Percentiles rank a stretch among this genome's conserved stretches.
Conservation (phyloP, 768 basidiomycete species). For the Infundibulicybe gibba region DNA sequence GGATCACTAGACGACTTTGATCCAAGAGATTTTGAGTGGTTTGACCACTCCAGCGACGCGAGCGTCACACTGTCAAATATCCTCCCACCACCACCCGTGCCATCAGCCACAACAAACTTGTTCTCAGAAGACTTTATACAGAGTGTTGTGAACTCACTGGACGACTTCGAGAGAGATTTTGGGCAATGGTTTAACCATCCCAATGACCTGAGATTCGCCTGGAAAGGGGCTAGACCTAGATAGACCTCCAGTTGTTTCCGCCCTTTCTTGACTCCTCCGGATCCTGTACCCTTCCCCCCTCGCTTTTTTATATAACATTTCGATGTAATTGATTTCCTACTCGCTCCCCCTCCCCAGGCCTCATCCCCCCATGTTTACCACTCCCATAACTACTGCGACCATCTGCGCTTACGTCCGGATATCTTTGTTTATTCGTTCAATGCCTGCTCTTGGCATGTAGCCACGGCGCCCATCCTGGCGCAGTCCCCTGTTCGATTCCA, state of each 20-base stretch:
- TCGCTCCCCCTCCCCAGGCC: neutral
- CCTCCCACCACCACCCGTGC: constrained; percentile 7
- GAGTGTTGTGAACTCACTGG: constrained; percentile 34
- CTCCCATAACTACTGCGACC: neutral
- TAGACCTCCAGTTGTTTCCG: neutral
- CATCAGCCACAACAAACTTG: constrained; percentile 9
- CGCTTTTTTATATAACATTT: no score
- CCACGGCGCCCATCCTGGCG: no score
- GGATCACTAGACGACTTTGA: constrained; percentile 27
- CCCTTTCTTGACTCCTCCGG: neutral
- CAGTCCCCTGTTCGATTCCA: neutral
- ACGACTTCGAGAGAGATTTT: constrained; percentile 63
- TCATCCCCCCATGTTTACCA: neutral
- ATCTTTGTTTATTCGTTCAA: neutral
- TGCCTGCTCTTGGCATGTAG: no score
- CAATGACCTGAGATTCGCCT: constrained; percentile 40
- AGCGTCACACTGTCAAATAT: constrained; percentile 15
- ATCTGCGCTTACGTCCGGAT: neutral
- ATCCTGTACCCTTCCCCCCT: neutral
- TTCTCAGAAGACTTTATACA: constrained; percentile 43
- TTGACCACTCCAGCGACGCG: constrained; percentile 49
- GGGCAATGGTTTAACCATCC: constrained; percentile 73
- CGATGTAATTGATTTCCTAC: no score
- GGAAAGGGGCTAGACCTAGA: no score
- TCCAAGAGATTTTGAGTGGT: constrained; percentile 71